Percentiles rank a stretch among this genome's conserved stretches.
Conservation (phyloP, 768 basidiomycete species). For the Amanita fuliginea region DNA sequence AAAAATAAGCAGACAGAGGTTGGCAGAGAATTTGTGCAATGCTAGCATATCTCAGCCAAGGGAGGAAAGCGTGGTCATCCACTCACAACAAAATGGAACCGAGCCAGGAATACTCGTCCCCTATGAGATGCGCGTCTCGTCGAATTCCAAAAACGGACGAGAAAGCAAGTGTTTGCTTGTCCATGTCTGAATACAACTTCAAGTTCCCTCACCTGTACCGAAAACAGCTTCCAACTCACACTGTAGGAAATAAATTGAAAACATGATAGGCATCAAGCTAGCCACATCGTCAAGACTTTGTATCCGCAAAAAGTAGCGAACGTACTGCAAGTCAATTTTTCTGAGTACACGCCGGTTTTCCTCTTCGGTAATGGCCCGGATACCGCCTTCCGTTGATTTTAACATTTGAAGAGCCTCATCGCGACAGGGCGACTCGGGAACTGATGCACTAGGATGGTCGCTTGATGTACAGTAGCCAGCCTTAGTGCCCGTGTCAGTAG, state of each 20-base stretch:
- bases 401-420: slow-evolving; percentile 13
- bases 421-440: neutral
- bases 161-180: slow-evolving; percentile 22
- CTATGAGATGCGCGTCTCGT: slow-evolving; percentile 17
- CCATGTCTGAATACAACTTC: slow-evolving; percentile 15
- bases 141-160: slow-evolving; percentile 24
- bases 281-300: neutral
- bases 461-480: neutral
- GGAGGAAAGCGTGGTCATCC: neutral
- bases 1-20: slow-evolving; percentile 20
- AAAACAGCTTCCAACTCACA: slow-evolving; percentile 8
- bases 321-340: slow-evolving; percentile 20
- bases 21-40: slow-evolving; percentile 22
- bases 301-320: neutral
- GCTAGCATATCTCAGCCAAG: slow-evolving; percentile 9
- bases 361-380: slow-evolving; percentile 12
- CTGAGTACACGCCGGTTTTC: slow-evolving; percentile 15
- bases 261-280: slow-evolving; percentile 22
- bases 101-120: slow-evolving; percentile 22
- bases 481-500: neutral
- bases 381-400: neutral
- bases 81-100: slow-evolving; percentile 22
- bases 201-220: neutral
- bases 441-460: neutral
- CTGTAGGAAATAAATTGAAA: slow-evolving; percentile 20